Base-by-base conservation (phyloP, 495 filamentous ascomycete species). In the Mycothermus thermophilus region DNA sequence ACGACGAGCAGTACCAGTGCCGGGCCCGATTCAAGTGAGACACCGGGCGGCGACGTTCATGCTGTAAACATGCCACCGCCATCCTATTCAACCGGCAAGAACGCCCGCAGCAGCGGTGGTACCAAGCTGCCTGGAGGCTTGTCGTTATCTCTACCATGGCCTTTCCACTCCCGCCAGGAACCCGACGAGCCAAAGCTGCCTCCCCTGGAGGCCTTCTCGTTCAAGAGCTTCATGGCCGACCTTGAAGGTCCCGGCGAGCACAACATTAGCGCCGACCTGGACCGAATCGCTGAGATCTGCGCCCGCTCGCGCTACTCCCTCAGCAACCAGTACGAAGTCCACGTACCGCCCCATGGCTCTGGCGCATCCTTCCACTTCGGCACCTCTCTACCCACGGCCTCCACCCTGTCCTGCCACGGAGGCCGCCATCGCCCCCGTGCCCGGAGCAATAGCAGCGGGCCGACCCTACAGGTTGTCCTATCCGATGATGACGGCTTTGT, bases 321-420 rank as follows among this genome's bases (percentile, higher is more conserved):
- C 20, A 69, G 65, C 45, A 71, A 71, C 45, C 68, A 74, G 35
- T 74, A 74, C 39, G 68, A 74, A 30, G 66, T 71, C n/a, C 69
- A 74, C 37, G 63, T 72, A 28, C 55, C 64, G 5, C 68, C 69
- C 6, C 69, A 72, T 42, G 66, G 65, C 6, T 63, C 59, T 4
- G 67, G 69, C 4, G 37, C 56, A 5, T 42, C 53, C 0, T 62
- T 68, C 35, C 14, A 55, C 12, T 30, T 47, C 4, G 30, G 30
- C 8, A 13, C 29, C 9, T 32, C 11, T 9, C n/a, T 38, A 7
- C 2, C 32, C 2, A 15, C 44, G 8, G 24, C 49, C 8, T 40
- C 47, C 3, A 38, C 35, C 8, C 16, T 25, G n/a, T 44, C 43
- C 22, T 44, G 38, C 26, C 55, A 36, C 24, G 39, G 50, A 8